These are phyloP conservation scores for Boletus sp. DNA, from an alignment of 768 basidiomycete species.

Conservation along the genomic window DNA sequence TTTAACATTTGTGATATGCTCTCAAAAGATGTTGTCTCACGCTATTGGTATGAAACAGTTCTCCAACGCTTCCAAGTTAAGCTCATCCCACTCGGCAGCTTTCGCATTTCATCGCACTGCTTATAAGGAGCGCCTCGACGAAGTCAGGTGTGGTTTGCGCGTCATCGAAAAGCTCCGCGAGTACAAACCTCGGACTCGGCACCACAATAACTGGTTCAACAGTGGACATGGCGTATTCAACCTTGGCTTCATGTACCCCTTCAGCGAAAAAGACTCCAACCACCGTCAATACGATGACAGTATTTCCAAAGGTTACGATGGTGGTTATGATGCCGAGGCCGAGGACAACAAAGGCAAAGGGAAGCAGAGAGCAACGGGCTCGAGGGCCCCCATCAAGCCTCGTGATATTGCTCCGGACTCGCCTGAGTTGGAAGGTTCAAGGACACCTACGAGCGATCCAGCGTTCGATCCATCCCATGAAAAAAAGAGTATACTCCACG, in stretches of 20 bases:
- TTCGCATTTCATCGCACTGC: slow-evolving; percentile 77
- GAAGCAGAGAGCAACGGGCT: slow-evolving; percentile 19
- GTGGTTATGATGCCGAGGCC: slow-evolving; percentile 30
- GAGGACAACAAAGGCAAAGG: slow-evolving; percentile 32
- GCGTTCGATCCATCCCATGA: slow-evolving; percentile 4
- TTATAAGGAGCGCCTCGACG: slow-evolving; percentile 65
- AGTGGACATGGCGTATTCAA: slow-evolving; percentile 44
- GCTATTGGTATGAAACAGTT: slow-evolving; percentile 41
- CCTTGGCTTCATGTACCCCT: slow-evolving; percentile 29
- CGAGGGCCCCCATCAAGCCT: not conserved
- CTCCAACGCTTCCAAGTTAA: not conserved
- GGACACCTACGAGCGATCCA: slow-evolving; percentile 7
- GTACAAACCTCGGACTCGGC: slow-evolving; percentile 50
- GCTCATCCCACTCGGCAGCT: slow-evolving; percentile 34
- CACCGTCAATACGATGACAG: slow-evolving; percentile 29
- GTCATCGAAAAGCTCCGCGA: slow-evolving; percentile 66
- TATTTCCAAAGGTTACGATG: slow-evolving; percentile 23
- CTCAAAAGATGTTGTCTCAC: slow-evolving; percentile 68
- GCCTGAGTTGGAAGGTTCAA: slow-evolving; percentile 7
- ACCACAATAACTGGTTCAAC: slow-evolving; percentile 27
- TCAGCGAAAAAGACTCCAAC: slow-evolving; percentile 44
- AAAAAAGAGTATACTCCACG: slow-evolving; percentile 23
- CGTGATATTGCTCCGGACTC: slow-evolving; percentile 8
- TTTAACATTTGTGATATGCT: slow-evolving; percentile 57
- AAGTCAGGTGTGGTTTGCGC: slow-evolving; percentile 49